phyloP scores from a whole-genome alignment of 352 stramenopile species.

The Globisporangium nodosum region DNA sequence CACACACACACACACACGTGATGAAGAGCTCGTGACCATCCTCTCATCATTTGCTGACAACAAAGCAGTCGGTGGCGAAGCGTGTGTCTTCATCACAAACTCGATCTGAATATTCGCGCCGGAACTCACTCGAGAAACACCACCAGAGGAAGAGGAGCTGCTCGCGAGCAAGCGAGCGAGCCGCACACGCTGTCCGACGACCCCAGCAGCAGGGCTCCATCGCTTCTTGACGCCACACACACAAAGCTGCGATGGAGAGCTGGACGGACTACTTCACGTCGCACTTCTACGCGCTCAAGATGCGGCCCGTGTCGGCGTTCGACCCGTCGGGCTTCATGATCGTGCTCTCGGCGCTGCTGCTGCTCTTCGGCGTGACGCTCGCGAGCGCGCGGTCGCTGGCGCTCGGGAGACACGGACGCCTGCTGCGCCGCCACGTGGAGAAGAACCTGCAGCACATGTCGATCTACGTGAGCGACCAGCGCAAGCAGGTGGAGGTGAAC shows the following conservation, averaged over 20 bases:
- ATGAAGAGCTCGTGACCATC: no score
- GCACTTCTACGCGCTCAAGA: constrained; percentile 83
- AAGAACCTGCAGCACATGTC: constrained; percentile 79
- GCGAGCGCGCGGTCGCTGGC: constrained; percentile 41
- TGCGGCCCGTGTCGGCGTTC: constrained; percentile 72
- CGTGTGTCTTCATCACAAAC: no score
- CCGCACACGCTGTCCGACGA: no score
- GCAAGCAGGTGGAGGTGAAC: constrained; percentile 50
- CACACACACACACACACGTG: background rate
- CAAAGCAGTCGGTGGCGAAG: no score
- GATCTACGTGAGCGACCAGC: constrained; percentile 51
- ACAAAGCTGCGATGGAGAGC: constrained; percentile 39
- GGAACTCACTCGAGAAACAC: no score
- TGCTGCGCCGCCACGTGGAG: constrained; percentile 49
- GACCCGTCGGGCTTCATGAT: constrained; percentile 84
- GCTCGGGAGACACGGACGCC: constrained; percentile 26
- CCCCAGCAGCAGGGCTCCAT: no score
- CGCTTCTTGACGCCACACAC: no score
- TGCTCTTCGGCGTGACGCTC: constrained; percentile 60
- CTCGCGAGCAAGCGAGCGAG: no score
- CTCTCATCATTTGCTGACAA: no score
- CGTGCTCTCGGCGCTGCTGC: constrained; percentile 58
- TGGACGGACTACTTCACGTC: constrained; percentile 74
- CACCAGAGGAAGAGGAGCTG: no score
- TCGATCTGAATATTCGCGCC: no score